These are phyloP conservation scores for Aschersonia sp. DNA, from an alignment of 2,329 filamentous ascomycete species.

Conservation along the genomic window DNA sequence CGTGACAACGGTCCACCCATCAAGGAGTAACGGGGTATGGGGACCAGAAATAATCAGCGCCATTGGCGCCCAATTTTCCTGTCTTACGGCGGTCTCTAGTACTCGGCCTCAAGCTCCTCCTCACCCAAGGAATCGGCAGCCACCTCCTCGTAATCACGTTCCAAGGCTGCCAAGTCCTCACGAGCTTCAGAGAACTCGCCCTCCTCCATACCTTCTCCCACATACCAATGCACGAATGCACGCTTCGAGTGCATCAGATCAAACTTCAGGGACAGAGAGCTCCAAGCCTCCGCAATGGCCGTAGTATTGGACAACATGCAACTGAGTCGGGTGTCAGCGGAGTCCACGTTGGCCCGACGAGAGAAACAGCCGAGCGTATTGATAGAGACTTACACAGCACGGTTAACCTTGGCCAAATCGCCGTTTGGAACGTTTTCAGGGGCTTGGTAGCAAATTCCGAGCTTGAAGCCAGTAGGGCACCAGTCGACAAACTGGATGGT, in stretches of 20 bases:
- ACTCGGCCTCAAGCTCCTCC: conserved; percentile 81
- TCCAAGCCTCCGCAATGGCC: conserved; percentile 96
- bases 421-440: conserved; percentile 92
- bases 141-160: conserved; percentile 98
- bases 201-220: conserved; percentile 99
- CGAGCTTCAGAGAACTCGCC: conserved; percentile 99
- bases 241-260: conserved; percentile 99
- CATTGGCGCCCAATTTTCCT: conserved; percentile 3
- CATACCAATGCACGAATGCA: conserved; percentile 99
- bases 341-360: neutral
- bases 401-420: conserved; percentile 94
- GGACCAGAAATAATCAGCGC: conserved; percentile 10
- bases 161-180: conserved; percentile 93
- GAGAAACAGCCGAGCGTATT: neutral
- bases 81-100: conserved; percentile 31
- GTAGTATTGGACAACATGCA: conserved; percentile 99
- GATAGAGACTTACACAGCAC: conserved; percentile 65
- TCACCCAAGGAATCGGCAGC: conserved; percentile 84
- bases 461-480: conserved; percentile 99
- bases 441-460: conserved; percentile 99
- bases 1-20: conserved; percentile 22
- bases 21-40: conserved; percentile 9
- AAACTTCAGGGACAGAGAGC: conserved; percentile 91
- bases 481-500: conserved; percentile 99
- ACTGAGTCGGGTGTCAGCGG: conserved; percentile 26